Evolutionary conservation across 352 stramenopile genomes (phyloP), one percentile per base, ranked within the genome.

Genomic region (Aphanomyces astaci): DNA sequence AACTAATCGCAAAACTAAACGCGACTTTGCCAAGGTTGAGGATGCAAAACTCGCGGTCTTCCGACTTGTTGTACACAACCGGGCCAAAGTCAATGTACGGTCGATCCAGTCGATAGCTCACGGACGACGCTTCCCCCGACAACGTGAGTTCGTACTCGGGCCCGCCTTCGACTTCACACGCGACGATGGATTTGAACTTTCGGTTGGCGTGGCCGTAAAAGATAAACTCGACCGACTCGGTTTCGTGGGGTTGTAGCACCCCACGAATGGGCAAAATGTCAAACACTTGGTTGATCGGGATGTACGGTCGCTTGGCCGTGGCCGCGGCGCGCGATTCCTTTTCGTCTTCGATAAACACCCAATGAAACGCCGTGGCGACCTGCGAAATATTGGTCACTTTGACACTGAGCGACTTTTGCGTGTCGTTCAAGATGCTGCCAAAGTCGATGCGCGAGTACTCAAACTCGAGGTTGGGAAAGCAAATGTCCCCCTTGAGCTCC

Each of bases 401-500:
- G 33, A 98, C 72, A 17, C 67, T 74, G 62, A 96, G 80, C 24
- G 89, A 86, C 63, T 96, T 96, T 59, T 95, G 91, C 13, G 95
- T 98, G 73, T 98, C 95, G 71, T 98, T 98, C 31, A 98, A 78
- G 22, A 96, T 86, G 72, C 89, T 97, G 27, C 95, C 95, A 71
- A 98, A 98, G 64, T 97, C 92, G 39, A 98, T 85, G 36, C 84
- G 85, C 13, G 76, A 81, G 30, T 69, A 90, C 68, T 98, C 91
- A 57, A 98, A 98, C 48, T 88, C 71, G 4, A 98, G 75, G 60
- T 98, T 98, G 1, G 95, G 95, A 54, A 97, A 98, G 57, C 90
- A 93, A 46, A 98, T 97, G 46, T 98, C 87, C 1, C 86, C 95
- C 7, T 92, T 53, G 2, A 98, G 71, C 2, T 94, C 79, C 15